These are phyloP conservation scores for Ceriops decandra DNA, from an alignment of 345 rosid genomes.

Conservation along the genomic window DNA sequence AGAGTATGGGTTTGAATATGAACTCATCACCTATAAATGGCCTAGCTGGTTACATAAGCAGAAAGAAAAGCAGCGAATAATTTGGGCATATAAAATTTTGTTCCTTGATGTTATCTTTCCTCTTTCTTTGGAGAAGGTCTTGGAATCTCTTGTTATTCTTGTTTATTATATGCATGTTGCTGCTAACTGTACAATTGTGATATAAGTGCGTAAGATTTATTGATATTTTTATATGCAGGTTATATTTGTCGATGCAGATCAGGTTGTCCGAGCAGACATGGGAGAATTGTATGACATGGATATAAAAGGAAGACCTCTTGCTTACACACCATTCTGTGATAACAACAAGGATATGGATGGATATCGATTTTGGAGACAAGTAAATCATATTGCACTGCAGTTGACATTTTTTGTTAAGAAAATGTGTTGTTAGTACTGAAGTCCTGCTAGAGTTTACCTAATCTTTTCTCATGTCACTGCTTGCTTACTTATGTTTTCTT, in stretches of 20 bases:
- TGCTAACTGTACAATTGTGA: conserved; percentile 8
- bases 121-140: conserved; percentile 89
- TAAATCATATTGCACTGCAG: conserved; percentile 14
- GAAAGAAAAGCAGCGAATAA: conserved; percentile 95
- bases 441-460: not conserved
- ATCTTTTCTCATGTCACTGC: not conserved
- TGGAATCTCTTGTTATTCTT: conserved; percentile 9
- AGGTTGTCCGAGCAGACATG: conserved; percentile 90
- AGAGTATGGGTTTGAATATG: conserved; percentile 90
- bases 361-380: conserved; percentile 97
- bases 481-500: conserved; percentile 15
- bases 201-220: conserved; percentile 12
- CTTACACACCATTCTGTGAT: conserved; percentile 97
- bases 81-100: conserved; percentile 97
- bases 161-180: not conserved
- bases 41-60: conserved; percentile 99
- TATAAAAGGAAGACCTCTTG: conserved; percentile 94
- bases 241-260: conserved; percentile 99
- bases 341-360: conserved; percentile 99
- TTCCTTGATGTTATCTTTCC: conserved; percentile 98
- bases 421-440: not conserved
- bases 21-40: conserved; percentile 94
- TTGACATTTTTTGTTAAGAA: not conserved
- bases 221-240: conserved; percentile 43
- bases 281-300: conserved; percentile 98